These are phyloP conservation scores for Actinidia polygama DNA, from an alignment of 179 eudicot species.

Conservation along the genomic window DNA sequence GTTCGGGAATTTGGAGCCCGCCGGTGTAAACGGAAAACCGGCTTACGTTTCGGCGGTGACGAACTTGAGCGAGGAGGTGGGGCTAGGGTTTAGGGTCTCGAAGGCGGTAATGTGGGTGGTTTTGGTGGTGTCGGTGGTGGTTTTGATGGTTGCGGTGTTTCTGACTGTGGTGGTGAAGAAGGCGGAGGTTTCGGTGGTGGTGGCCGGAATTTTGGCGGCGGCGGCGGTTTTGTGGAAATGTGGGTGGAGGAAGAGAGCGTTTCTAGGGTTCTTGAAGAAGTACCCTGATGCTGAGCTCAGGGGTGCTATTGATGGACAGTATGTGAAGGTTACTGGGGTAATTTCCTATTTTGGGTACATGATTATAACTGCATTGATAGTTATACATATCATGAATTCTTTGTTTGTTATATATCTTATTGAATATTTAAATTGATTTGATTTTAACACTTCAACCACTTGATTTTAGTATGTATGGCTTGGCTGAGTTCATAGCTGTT, in stretches of 20 bases:
- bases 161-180: slow-evolving; percentile 73
- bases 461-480: neutral
- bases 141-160: slow-evolving; percentile 74
- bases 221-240: slow-evolving; percentile 64
- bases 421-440: neutral
- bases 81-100: slow-evolving; percentile 48
- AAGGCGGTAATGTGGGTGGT: slow-evolving; percentile 73
- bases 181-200: slow-evolving; percentile 57
- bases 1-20: slow-evolving; percentile 49
- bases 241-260: slow-evolving; percentile 60
- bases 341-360: slow-evolving; percentile 1
- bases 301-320: slow-evolving; percentile 92
- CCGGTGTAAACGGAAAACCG: slow-evolving; percentile 33
- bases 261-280: slow-evolving; percentile 52
- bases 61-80: slow-evolving; percentile 47
- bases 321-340: slow-evolving; percentile 99
- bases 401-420: neutral
- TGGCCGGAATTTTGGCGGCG: slow-evolving; percentile 58
- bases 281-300: slow-evolving; percentile 83
- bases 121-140: slow-evolving; percentile 66
- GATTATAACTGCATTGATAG: neutral
- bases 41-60: slow-evolving; percentile 82
- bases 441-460: neutral
- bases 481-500: neutral
- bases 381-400: neutral